These are phyloP conservation scores for Leptographium radiaticola DNA, from an alignment of 2,329 filamentous ascomycete species.

Conservation along the genomic window DNA sequence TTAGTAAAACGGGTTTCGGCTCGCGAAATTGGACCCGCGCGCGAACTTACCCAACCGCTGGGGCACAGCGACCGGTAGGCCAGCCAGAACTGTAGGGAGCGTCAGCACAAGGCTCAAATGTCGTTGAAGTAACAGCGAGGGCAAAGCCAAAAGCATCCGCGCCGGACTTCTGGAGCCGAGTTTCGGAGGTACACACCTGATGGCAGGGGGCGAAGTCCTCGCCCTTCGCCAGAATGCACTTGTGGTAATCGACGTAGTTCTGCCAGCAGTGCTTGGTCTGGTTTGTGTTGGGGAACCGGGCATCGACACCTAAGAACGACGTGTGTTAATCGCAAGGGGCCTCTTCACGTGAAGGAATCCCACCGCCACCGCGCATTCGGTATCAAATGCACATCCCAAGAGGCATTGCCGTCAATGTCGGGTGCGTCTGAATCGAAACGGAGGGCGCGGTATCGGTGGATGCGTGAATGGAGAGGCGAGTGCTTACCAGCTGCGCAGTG, in stretches of 20 bases:
- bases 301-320: conserved; percentile 70
- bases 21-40: neutral
- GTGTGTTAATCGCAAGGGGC: neutral
- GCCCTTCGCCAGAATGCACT: conserved; percentile 96
- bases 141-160: neutral
- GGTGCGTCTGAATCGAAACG: neutral
- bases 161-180: neutral
- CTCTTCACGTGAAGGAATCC: neutral
- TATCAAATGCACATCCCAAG: neutral
- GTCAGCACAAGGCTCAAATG: conserved; percentile 10
- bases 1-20: neutral
- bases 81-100: conserved; percentile 65
- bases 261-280: conserved; percentile 99
- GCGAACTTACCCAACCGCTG: conserved; percentile 49
- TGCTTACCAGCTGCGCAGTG: conserved; percentile 10
- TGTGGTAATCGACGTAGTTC: conserved; percentile 99
- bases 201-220: conserved; percentile 96
- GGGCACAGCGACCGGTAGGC: conserved; percentile 97
- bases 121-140: neutral
- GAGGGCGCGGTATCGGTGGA: neutral
- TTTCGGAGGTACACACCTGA: conserved; percentile 52
- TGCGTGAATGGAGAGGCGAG: neutral
- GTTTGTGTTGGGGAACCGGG: conserved; percentile 97
- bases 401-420: neutral
- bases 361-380: neutral